Base-by-base conservation (phyloP, 1,284 basidiomycete species). In the Moesziomyces globuligerus region DNA sequence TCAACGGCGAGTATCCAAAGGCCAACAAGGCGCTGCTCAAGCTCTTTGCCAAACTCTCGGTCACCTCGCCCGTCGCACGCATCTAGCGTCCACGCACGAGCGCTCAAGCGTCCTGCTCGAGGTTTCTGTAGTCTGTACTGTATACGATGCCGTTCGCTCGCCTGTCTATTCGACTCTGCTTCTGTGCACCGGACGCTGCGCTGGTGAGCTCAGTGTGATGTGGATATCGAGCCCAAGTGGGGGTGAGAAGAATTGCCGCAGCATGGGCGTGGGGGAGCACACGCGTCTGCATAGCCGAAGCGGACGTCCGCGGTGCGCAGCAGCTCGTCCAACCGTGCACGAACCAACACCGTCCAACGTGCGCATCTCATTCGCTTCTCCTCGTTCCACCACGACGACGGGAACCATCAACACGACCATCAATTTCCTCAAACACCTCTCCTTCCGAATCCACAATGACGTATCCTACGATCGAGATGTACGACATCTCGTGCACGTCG, bases 31-130 rank as follows among this genome's bases (percentile, higher is more conserved):
- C 70, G 10, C 49, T 75, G 24, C 61, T 75, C 45, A 66, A 71
- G 50, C 71, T 76, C 36, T 76, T 76, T 41, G 69, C 71, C 42
- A 76, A 74, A 60, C 50, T 76, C 23, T 56, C 53, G 6, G 58
- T 68, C 42, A 26, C 23, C 3, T 8, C 18, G 15, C 11, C 18
- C 4, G 11, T 21, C 24, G n/a, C 39, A n/a, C 24, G 24, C 39
- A 23, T 21, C 10, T 40, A 18, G 20, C 20, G 7, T 15, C 18
- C 7, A 23, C 18, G 38, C 11, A 20, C 11, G 18, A 34, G n/a
- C n/a, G n/a, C n/a, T n/a, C n/a, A n/a, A n/a, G n/a, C n/a, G n/a
- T n/a, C n/a, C n/a, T n/a, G n/a, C 32, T 15, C 3, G 13, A 15
- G 29, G 13, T 32, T 32, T 15, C 29, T 6, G 13, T 5, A 15